These are phyloP conservation scores for Angophora floribunda DNA, from an alignment of 345 rosid genomes.

Conservation along the genomic window DNA sequence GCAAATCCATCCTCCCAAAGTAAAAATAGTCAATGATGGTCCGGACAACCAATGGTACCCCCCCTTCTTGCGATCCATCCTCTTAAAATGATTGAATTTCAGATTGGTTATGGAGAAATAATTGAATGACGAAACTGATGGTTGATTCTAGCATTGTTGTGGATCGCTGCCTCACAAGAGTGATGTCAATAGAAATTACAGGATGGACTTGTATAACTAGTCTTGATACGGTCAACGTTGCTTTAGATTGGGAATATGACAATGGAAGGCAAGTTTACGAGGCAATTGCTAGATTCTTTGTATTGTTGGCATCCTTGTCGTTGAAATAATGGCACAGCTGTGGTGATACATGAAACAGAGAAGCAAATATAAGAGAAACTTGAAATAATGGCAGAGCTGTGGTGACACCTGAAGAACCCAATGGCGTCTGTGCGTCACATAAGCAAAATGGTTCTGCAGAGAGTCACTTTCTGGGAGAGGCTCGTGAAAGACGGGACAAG, in stretches of 20 bases:
- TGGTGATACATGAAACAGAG: slow-evolving; percentile 47
- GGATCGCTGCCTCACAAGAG: slow-evolving; percentile 30
- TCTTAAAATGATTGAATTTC: slow-evolving; percentile 30
- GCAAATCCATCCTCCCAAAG: background rate
- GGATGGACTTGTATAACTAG: slow-evolving; percentile 58
- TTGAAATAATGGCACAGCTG: slow-evolving; percentile 31
- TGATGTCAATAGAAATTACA: slow-evolving; percentile 24
- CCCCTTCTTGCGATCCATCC: slow-evolving; percentile 33
- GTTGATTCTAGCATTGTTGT: slow-evolving; percentile 26
- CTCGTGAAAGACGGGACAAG: slow-evolving; percentile 3
- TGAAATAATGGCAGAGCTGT: slow-evolving; percentile 31
- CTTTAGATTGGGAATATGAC: slow-evolving; percentile 44
- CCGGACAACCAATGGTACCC: slow-evolving; percentile 19
- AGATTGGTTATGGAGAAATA: slow-evolving; percentile 13
- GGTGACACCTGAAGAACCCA: slow-evolving; percentile 70
- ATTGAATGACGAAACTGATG: slow-evolving; percentile 33
- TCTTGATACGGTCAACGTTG: slow-evolving; percentile 28
- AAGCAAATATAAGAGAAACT: slow-evolving; percentile 37
- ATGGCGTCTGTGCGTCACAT: slow-evolving; percentile 62
- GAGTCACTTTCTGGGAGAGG: slow-evolving; percentile 94
- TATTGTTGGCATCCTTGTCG: slow-evolving; percentile 25
- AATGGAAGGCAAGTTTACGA: slow-evolving; percentile 51
- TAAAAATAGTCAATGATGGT: slow-evolving; percentile 15
- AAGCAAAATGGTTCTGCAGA: slow-evolving; percentile 57
- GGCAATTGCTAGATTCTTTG: slow-evolving; percentile 10